Evolutionary conservation across 371 early-diverging fungal species (phyloP), one percentile per base, ranked within the genome.

Genomic region (Actinomortierella wolfii): DNA sequence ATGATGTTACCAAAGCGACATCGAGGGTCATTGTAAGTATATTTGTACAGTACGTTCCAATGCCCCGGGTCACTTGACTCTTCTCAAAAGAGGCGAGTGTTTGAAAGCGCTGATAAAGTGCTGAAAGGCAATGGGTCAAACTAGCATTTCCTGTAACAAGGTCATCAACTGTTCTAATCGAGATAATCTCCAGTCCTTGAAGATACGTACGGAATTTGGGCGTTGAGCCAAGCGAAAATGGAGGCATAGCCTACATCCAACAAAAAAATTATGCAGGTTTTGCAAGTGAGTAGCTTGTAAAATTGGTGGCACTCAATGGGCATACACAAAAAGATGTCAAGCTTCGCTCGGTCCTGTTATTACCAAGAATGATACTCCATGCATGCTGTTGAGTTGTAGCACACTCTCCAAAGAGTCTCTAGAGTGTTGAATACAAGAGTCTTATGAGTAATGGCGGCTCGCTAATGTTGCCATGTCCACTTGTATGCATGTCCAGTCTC

Each of bases 141-240:
- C 18, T 43, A 21, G 1, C 29, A 17, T 42, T 24, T 25, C 39
- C 18, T 39, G 29, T 26, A 14, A 46, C 15, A 49, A 15, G 39
- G 28, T 52, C 21, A 26, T 18, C 17, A 18, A 43, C 42, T 7
- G 34, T 4, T 2, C 24, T n/a, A 23, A 48, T 28, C 1, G 23
- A 41, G 17, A 45, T 59, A 14, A 25, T 3, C n/a, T n/a, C n/a
- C n/a, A n/a, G n/a, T n/a, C n/a, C n/a, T n/a, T n/a, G n/a, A 28
- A 11, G 44, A 47, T 20, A 83, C 83, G 71, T 90, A 89, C 81
- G 92, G 92, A 74, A 90, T 77, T 78, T 91, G 91, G 40, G 91
- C 91, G 75, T 86, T 89, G 15, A 92, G 55, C 92, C 92, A 92
- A 65, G 83, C 88, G 17, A 78, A 57, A 45, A 92, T 88, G 1